Evolutionary conservation across 805 yeast species (phyloP).

Genomic region (Wickerhamomyces sydowiorum): DNA sequence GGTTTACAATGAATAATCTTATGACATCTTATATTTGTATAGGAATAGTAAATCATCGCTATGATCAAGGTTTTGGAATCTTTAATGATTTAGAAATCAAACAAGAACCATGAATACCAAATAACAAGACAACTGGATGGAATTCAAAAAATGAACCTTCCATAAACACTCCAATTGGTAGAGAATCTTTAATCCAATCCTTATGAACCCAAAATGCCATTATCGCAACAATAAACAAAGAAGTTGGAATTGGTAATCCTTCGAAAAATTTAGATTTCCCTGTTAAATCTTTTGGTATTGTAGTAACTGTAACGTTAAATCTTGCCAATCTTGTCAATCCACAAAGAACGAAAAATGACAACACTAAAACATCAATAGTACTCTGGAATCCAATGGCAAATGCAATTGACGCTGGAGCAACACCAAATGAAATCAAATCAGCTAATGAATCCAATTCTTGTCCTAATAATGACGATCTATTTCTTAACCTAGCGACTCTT

Average conservation of each 20-base stretch:
- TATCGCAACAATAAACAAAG: slow-evolving; percentile 63
- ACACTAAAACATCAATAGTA: slow-evolving; percentile 68
- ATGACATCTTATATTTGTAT: too few relatives aligned
- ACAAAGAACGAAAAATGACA: slow-evolving; percentile 84
- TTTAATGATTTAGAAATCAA: slow-evolving; percentile 88
- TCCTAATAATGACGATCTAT: slow-evolving; percentile 89
- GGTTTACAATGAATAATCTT: too few relatives aligned
- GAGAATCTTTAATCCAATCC: slow-evolving; percentile 37
- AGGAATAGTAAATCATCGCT: too few relatives aligned
- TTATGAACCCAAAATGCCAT: slow-evolving; percentile 66
- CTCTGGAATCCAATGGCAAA: slow-evolving; percentile 87
- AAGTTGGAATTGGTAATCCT: slow-evolving; percentile 94
- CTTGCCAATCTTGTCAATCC: slow-evolving; percentile 93
- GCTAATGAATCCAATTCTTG: slow-evolving; percentile 97
- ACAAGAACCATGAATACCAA: slow-evolving; percentile 78
- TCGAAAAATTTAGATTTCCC: slow-evolving; percentile 93
- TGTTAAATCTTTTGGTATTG: slow-evolving; percentile 79
- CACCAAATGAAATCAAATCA: slow-evolving; percentile 90
- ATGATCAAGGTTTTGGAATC: slow-evolving; percentile 70
- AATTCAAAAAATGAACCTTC: slow-evolving; percentile 57
- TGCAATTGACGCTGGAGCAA: slow-evolving; percentile 91
- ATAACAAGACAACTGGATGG: slow-evolving; percentile 64
- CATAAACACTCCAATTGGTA: slow-evolving; percentile 65
- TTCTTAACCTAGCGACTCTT: slow-evolving; percentile 90
- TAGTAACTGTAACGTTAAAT: slow-evolving; percentile 89